Base-by-base conservation (phyloP, 768 basidiomycete genomes). In the Myochromella boudieri region DNA sequence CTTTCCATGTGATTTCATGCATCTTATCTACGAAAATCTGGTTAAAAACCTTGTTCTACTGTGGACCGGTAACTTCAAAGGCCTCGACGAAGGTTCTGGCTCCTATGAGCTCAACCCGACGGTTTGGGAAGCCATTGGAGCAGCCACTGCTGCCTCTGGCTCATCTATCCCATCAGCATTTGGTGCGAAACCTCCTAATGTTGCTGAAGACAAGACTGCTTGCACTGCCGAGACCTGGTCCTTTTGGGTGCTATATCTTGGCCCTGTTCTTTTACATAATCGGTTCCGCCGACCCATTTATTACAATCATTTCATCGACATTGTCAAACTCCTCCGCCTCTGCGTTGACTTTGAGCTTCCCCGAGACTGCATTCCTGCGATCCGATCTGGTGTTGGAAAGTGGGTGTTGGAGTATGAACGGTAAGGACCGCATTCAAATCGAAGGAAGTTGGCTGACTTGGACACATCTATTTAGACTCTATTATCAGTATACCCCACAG, bases 1-100 rank as follows among this genome's bases (percentile, higher is more conserved):
- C 0, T 68, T 75, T 26, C 76, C 73, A 0, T 68, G 65, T 48
- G 75, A 79, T 36, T 74, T 76, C 55, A 77, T 78, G 71, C 75
- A 80, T 39, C 59, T 73, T 0, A 52, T 77, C 7, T 50, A 20
- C 5, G 71, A 76, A 47, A 77, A 77, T 44, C 39, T 71, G 3
- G 38, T 71, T 24, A 56, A 55, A 15, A 71, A 68, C 33, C 60
- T 78, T 4, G 51, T 76, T 10, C 29, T 50, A 1, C 57, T 70
- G 1, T 76, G 70, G 69, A 70, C 64, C 0, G 72, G 72, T 0
- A 46, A 58, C 1, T 76, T 64, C 59, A 75, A 75, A 44, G 66
- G 56, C 0, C 52, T 71, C 1, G 64, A 71, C 34, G 28, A 52
- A 3, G 66, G 66, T 0, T 22, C 7, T 4, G 66, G 59, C 2